Evolutionary conservation across 2,329 filamentous ascomycete species (phyloP).

Genomic region (Verticillium longisporum): DNA sequence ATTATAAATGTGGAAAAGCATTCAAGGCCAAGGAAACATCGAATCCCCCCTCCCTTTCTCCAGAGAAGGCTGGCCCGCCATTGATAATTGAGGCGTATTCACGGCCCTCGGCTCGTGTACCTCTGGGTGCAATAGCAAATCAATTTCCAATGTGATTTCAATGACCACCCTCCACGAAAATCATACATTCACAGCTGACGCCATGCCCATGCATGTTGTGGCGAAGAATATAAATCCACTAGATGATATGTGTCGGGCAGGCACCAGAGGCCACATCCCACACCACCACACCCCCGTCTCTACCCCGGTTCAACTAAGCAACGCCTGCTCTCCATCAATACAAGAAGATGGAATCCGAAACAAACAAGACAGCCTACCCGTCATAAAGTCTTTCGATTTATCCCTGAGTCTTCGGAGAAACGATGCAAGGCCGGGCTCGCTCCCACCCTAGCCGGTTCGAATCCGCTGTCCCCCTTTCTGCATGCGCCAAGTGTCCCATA

Average conservation of each 20-base stretch:
- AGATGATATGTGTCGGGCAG: background rate
- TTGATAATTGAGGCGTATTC: too few relatives aligned
- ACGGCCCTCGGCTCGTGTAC: too few relatives aligned
- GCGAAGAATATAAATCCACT: too few relatives aligned
- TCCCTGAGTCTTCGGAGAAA: background rate
- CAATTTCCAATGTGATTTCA: too few relatives aligned
- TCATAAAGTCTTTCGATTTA: background rate
- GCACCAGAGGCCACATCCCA: background rate
- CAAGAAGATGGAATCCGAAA: background rate
- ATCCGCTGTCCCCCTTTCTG: constrained; percentile 8
- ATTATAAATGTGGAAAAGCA: too few relatives aligned
- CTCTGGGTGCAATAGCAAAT: too few relatives aligned
- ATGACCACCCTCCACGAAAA: too few relatives aligned
- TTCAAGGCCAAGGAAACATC: too few relatives aligned
- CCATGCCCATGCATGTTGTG: too few relatives aligned
- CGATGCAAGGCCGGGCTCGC: background rate
- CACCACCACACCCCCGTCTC: background rate
- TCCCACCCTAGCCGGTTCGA: background rate
- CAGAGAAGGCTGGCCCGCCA: too few relatives aligned
- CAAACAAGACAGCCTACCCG: background rate
- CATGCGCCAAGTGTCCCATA: constrained; percentile 11
- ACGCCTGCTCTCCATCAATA: background rate
- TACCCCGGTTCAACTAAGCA: background rate
- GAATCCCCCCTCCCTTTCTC: too few relatives aligned
- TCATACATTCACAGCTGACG: too few relatives aligned